phyloP scores from a whole-genome alignment of 495 filamentous ascomycete species.

The Aspergillus wentii region DNA sequence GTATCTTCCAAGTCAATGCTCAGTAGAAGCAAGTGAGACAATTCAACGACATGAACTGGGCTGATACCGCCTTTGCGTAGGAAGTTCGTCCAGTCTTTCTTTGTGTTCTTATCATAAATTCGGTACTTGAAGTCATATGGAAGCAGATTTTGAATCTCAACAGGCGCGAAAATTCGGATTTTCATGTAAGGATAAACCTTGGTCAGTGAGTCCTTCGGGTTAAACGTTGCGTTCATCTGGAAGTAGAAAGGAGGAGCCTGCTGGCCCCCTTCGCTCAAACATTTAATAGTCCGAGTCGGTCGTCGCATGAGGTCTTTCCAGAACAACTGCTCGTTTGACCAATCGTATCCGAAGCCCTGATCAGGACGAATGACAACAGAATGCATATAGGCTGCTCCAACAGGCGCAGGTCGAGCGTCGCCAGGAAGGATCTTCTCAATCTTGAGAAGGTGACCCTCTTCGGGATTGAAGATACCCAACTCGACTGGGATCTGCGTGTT shows the following conservation, averaged over 20 bases:
- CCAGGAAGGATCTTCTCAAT: conserved; percentile 97
- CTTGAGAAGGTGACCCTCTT: conserved; percentile 87
- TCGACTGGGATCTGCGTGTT: conserved; percentile 95
- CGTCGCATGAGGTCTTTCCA: conserved; percentile 87
- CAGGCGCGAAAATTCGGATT: conserved; percentile 80
- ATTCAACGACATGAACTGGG: conserved; percentile 92
- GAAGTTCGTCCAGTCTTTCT: conserved; percentile 98
- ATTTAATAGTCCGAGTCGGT: conserved; percentile 80
- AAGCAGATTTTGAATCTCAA: conserved; percentile 90
- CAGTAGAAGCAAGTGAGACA: conserved; percentile 86
- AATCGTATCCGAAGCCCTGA: conserved; percentile 92
- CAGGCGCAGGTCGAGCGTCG: conserved; percentile 83
- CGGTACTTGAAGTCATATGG: conserved; percentile 98
- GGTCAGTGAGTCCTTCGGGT: conserved; percentile 75
- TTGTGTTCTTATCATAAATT: conserved; percentile 96
- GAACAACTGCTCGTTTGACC: conserved; percentile 82
- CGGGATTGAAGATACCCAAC: conserved; percentile 83
- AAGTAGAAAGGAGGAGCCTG: conserved; percentile 86
- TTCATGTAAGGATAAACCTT: conserved; percentile 91
- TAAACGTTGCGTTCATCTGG: conserved; percentile 80
- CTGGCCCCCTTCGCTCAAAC: conserved; percentile 75
- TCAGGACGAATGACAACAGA: conserved; percentile 88
- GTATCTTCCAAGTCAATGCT: conserved; percentile 97
- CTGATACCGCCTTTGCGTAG: conserved; percentile 92
- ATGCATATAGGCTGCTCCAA: conserved; percentile 88